Evolutionary conservation across 116 monocot species (phyloP).

Genomic region (Dioscorea cayenensis): DNA sequence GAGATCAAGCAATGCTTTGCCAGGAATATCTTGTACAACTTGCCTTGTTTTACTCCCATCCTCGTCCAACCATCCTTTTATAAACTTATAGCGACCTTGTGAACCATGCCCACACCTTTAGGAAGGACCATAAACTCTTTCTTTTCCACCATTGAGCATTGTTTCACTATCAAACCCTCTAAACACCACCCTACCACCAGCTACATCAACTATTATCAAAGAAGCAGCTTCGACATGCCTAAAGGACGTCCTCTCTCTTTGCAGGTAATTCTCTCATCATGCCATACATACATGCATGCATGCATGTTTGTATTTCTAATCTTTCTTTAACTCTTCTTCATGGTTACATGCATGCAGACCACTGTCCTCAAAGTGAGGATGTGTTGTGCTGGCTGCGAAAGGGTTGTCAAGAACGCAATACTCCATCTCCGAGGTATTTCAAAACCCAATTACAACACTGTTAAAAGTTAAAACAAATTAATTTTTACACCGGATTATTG

Average conservation of each 20-base stretch:
- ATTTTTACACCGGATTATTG: not conserved
- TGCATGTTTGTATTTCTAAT: not conserved
- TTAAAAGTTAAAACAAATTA: not conserved
- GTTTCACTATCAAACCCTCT: constrained; percentile 4
- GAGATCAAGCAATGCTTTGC: constrained; percentile 6
- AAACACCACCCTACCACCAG: not conserved
- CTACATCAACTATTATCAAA: not conserved
- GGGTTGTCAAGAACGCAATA: constrained; percentile 72
- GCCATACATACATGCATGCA: not conserved
- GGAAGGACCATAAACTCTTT: constrained; percentile 6
- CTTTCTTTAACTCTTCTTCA: not conserved
- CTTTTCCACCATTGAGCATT: not conserved
- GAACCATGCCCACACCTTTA: constrained; percentile 10
- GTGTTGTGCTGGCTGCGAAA: constrained; percentile 92
- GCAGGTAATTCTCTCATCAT: constrained; percentile 16
- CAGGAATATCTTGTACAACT: constrained; percentile 4
- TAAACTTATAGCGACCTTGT: not conserved
- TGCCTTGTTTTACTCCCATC: not conserved
- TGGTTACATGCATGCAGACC: constrained; percentile 22
- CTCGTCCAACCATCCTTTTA: not conserved
- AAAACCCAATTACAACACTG: not conserved
- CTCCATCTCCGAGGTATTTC: constrained; percentile 64
- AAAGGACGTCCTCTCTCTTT: constrained; percentile 36
- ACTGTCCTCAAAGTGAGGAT: constrained; percentile 90
- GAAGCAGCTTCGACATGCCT: constrained; percentile 13